Base-by-base conservation (phyloP, 1,284 basidiomycete species). In the Ustilago shanxiensis region DNA sequence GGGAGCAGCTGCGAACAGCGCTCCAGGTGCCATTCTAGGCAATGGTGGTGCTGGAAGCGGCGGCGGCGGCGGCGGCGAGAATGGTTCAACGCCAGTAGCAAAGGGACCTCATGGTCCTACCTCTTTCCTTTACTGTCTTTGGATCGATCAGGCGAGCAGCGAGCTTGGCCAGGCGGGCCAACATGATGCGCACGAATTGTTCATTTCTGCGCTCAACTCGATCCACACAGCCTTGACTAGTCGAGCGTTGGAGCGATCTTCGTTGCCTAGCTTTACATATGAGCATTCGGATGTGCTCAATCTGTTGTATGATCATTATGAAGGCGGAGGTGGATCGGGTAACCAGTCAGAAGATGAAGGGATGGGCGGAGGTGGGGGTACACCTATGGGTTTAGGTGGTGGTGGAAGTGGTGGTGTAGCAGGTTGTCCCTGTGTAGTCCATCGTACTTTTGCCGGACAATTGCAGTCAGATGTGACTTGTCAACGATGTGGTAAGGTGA, bases 91-190 rank as follows among this genome's bases (percentile, higher is more conserved):
- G 11, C 41, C 33, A 6, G 31, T 57, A 31, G 64, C 87, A 88
- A n/a, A 71, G 20, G 77, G 69, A 1, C 80, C 95, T 0, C 93
- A 91, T 79, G 95, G 93, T 0, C 95, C 96, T 0, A 91, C 92
- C 1, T 91, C 91, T 2, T 93, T 98, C 86, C 89, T 98, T 13
- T 90, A 92, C 45, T 92, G 92, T 39, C 93, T 93, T 57, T 98
- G 95, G 95, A 91, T 92, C 77, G 91, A 91, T 28, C 72, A 77
- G 39, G 76, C 70, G 55, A 37, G 92, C 92, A 3, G 86, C 91
- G 94, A 96, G 79, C 88, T 98, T 3, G 91, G 94, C 9, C 94
- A 94, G 1, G 93, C 98, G 79, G 91, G 93, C 0, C 96, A 99
- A 86, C 96, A 98, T 83, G 95, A 95, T 77, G 93, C 94, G 0